Conservation (phyloP, 306 rosid genomes). For the Trifolium dubium region DNA sequence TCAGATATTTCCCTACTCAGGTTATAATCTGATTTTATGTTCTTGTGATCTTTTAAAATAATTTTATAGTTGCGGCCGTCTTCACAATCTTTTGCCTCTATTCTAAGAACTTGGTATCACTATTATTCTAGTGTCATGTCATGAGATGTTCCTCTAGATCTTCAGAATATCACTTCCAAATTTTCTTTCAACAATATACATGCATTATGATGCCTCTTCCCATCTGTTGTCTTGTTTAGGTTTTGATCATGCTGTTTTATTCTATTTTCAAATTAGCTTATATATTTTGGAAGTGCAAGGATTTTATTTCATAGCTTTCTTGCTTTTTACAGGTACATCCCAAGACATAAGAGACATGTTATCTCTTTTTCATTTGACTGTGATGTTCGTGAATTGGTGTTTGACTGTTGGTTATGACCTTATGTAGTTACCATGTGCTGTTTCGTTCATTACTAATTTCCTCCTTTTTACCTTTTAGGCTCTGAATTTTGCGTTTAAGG, state of each 20-base stretch:
- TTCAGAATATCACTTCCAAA: too few species aligned
- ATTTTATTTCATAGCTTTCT: not conserved
- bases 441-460: not conserved
- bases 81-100: not conserved
- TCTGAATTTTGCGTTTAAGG: conserved; percentile 89
- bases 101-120: not conserved
- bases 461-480: conserved; percentile 52
- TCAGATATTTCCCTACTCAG: conserved; percentile 94
- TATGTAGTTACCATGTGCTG: conserved; percentile 7
- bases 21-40: conserved; percentile 39
- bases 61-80: not conserved
- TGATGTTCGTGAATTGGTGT: not conserved
- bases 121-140: not conserved
- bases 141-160: not conserved
- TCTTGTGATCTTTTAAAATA: not conserved
- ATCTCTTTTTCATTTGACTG: not conserved
- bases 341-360: not conserved
- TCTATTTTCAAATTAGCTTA: not conserved
- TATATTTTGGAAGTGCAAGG: conserved; percentile 11
- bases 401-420: not conserved
- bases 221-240: not conserved
- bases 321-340: not conserved
- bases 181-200: too few species aligned
- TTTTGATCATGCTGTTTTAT: not conserved
- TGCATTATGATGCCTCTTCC: not conserved